Evolutionary conservation across 108 stramenopile genomes (phyloP).

Genomic region (Cylindrotheca closterium): DNA sequence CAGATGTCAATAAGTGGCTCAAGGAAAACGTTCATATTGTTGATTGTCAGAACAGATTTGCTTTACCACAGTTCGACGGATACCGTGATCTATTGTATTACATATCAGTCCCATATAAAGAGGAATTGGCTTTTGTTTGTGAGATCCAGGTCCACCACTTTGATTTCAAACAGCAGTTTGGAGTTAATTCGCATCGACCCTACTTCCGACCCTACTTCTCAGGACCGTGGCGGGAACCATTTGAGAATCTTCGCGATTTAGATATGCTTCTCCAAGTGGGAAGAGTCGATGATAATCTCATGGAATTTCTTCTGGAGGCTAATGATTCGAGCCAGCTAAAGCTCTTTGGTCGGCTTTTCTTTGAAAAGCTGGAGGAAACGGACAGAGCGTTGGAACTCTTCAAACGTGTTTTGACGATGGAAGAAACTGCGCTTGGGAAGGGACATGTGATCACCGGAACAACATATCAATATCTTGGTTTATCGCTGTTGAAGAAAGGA

Average conservation of each 20-base stretch:
- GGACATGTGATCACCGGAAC: slow-evolving; percentile 22
- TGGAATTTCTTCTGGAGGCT: slow-evolving; percentile 30
- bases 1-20: slow-evolving; percentile 33
- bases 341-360: slow-evolving; percentile 32
- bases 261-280: slow-evolving; percentile 31
- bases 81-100: slow-evolving; percentile 39
- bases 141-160: slow-evolving; percentile 36
- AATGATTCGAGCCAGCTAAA: slow-evolving; percentile 31
- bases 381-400: slow-evolving; percentile 26
- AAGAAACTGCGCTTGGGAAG: slow-evolving; percentile 27
- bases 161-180: slow-evolving; percentile 32
- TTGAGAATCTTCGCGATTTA: slow-evolving; percentile 24
- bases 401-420: slow-evolving; percentile 34
- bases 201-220: slow-evolving; percentile 35
- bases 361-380: slow-evolving; percentile 28
- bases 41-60: slow-evolving; percentile 32
- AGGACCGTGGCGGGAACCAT: slow-evolving; percentile 10
- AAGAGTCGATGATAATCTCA: slow-evolving; percentile 21
- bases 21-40: slow-evolving; percentile 37
- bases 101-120: slow-evolving; percentile 34
- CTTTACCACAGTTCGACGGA: slow-evolving; percentile 31
- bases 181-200: slow-evolving; percentile 18
- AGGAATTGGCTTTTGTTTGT: slow-evolving; percentile 29
- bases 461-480: slow-evolving; percentile 27
- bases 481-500: slow-evolving; percentile 21